Percentiles rank a stretch among this genome's conserved stretches.
Conservation (phyloP, 2,329 filamentous ascomycete species). For the Anthostomella pinea region DNA sequence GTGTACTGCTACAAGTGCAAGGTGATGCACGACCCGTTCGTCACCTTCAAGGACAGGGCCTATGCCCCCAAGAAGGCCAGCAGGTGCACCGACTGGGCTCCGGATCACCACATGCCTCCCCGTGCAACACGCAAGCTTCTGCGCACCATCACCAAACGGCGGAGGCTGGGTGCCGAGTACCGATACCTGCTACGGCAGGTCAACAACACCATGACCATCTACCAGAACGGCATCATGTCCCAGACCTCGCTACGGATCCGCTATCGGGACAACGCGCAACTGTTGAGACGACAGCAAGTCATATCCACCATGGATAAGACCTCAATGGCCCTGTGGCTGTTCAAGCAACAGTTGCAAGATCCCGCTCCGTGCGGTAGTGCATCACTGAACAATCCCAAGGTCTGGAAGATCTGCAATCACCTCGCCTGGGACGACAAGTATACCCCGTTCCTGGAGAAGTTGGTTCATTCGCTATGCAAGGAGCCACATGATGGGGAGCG, state of each 20-base stretch:
- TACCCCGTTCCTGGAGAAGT: conserved; percentile 6
- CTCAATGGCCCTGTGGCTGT: conserved; percentile 16
- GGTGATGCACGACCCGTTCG: conserved; percentile 22
- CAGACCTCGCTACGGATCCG: conserved; percentile 20
- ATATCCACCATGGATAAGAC: conserved; percentile 24
- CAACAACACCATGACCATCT: conserved; percentile 22
- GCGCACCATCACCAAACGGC: conserved; percentile 22
- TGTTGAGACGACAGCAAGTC: conserved; percentile 21
- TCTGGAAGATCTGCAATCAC: conserved; percentile 20
- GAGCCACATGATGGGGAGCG: conserved; percentile 3
- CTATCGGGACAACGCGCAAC: conserved; percentile 17
- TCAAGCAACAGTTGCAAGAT: conserved; percentile 14
- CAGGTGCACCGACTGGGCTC: conserved; percentile 18
- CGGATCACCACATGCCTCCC: conserved; percentile 25
- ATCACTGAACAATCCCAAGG: conserved; percentile 8
- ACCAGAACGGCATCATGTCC: conserved; percentile 17
- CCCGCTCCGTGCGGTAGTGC: not conserved
- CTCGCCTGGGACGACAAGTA: conserved; percentile 14
- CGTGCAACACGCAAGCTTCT: conserved; percentile 23
- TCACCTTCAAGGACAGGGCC: conserved; percentile 17
- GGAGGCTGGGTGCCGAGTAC: conserved; percentile 18
- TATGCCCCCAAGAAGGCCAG: conserved; percentile 18
- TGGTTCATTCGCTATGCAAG: conserved; percentile 10
- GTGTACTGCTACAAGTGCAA: conserved; percentile 28
- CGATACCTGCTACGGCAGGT: conserved; percentile 21